phyloP scores from a whole-genome alignment of 305 asterid genomes.

The Fraxinus angustifolia region DNA sequence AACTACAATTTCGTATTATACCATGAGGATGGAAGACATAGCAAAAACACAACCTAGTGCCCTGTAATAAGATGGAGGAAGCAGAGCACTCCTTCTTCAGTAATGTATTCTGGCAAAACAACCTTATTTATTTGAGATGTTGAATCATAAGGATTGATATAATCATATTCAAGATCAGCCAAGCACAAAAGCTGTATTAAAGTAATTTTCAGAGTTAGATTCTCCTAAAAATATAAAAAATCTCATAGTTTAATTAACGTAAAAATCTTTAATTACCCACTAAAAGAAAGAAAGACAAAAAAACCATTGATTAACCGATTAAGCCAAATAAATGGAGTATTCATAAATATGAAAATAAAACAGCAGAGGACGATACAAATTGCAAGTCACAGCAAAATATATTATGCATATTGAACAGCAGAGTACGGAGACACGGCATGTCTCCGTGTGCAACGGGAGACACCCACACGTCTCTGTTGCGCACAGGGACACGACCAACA shows the following conservation, averaged over 20 bases:
- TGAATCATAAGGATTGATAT: slow-evolving; percentile 76
- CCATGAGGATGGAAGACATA: slow-evolving; percentile 66
- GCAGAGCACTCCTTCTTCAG: slow-evolving; percentile 64
- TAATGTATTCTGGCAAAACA: slow-evolving; percentile 63
- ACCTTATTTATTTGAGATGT: slow-evolving; percentile 66
- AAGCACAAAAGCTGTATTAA: slow-evolving; percentile 80
- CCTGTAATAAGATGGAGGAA: slow-evolving; percentile 67
- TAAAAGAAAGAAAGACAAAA: too few species aligned
- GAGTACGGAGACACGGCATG: too few species aligned
- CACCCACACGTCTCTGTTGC: too few species aligned
- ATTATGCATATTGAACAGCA: not conserved
- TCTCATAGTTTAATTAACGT: not conserved
- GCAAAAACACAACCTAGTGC: slow-evolving; percentile 69
- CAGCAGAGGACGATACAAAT: not conserved
- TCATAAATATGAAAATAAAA: not conserved
- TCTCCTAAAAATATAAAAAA: not conserved
- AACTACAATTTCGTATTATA: slow-evolving; percentile 57
- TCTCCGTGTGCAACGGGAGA: too few species aligned
- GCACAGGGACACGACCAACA: too few species aligned
- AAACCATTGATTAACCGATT: not conserved
- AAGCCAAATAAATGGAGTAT: not conserved
- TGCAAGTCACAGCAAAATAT: not conserved
- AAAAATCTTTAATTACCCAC: not conserved
- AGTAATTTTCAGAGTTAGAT: slow-evolving; percentile 19
- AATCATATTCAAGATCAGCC: slow-evolving; percentile 81